Conservation (phyloP, 1,284 basidiomycete genomes). For the Flammula alnicola region DNA sequence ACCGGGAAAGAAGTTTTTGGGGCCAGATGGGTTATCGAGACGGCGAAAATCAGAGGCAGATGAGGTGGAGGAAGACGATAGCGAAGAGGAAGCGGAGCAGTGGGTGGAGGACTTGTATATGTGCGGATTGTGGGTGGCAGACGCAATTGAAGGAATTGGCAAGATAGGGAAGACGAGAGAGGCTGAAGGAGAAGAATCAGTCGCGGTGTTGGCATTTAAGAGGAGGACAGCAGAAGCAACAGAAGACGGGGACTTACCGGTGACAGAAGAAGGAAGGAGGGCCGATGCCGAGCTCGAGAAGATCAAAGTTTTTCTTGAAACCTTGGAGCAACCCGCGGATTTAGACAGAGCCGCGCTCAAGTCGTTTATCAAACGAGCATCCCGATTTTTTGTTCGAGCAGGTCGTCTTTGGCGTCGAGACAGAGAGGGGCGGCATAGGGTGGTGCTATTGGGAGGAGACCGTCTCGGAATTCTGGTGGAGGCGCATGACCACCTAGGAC, state of each 20-base stretch:
- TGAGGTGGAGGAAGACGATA: constrained; percentile 2
- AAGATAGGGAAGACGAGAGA: not conserved
- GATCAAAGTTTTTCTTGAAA: no score
- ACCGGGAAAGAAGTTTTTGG: not conserved
- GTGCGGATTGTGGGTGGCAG: constrained; percentile 4
- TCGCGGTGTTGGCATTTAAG: no score
- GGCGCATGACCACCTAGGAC: constrained; percentile 32
- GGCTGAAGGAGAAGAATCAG: no score
- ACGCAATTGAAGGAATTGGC: not conserved
- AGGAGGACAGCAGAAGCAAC: no score
- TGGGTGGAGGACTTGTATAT: constrained; percentile 11
- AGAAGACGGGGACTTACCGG: no score
- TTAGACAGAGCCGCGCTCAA: no score
- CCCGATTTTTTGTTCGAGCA: constrained; percentile 19
- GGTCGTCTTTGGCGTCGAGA: constrained; percentile 30
- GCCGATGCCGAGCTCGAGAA: no score
- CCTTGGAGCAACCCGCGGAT: no score
- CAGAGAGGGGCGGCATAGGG: constrained; percentile 23
- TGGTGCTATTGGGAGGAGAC: constrained; percentile 3
- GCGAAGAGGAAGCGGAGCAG: constrained; percentile 7
- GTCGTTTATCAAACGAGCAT: no score
- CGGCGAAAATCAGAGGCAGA: constrained; percentile 22
- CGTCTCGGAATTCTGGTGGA: constrained; percentile 5
- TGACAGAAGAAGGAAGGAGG: no score
- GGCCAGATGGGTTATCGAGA: constrained; percentile 9